phyloP scores from a whole-genome alignment of 768 basidiomycete species.

The Phaeolepiota aurea region DNA sequence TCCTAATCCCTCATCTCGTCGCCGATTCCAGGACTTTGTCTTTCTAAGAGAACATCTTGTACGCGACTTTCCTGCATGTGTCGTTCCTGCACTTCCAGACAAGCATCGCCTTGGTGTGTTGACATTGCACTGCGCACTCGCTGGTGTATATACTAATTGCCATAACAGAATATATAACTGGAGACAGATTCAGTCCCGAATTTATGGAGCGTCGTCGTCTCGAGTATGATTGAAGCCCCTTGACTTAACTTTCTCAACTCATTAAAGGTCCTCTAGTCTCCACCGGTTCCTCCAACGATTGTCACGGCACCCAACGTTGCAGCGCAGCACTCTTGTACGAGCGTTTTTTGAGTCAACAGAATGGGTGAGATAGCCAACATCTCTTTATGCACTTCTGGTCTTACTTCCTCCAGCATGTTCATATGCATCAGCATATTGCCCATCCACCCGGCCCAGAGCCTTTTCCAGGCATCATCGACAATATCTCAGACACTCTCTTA shows the following conservation, averaged over 20 bases:
- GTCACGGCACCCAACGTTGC: conserved; percentile 89
- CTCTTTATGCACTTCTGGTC: not conserved
- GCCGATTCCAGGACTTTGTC: conserved; percentile 95
- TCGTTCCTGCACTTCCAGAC: conserved; percentile 94
- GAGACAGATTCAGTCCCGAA: conserved; percentile 93
- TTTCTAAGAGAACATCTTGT: conserved; percentile 85
- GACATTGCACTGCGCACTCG: not conserved
- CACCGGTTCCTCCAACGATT: conserved; percentile 89
- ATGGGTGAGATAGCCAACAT: conserved; percentile 71
- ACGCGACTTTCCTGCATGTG: conserved; percentile 92
- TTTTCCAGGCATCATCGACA: conserved; percentile 79
- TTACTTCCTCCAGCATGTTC: conserved; percentile 64
- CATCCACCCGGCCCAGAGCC: conserved; percentile 86
- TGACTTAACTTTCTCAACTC: not conserved
- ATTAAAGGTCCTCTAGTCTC: conserved; percentile 41
- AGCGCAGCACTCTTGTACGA: conserved; percentile 82
- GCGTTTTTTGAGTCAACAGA: conserved; percentile 96
- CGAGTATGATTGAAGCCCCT: conserved; percentile 56
- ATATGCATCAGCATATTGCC: conserved; percentile 94
- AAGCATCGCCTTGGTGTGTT: conserved; percentile 89
- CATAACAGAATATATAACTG: conserved; percentile 85
- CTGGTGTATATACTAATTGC: not conserved
- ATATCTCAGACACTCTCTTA: conserved; percentile 89
- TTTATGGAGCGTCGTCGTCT: conserved; percentile 90
- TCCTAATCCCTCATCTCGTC: conserved; percentile 63